Conservation (phyloP, 163 green algal species). For the Scenedesmus sp. region DNA sequence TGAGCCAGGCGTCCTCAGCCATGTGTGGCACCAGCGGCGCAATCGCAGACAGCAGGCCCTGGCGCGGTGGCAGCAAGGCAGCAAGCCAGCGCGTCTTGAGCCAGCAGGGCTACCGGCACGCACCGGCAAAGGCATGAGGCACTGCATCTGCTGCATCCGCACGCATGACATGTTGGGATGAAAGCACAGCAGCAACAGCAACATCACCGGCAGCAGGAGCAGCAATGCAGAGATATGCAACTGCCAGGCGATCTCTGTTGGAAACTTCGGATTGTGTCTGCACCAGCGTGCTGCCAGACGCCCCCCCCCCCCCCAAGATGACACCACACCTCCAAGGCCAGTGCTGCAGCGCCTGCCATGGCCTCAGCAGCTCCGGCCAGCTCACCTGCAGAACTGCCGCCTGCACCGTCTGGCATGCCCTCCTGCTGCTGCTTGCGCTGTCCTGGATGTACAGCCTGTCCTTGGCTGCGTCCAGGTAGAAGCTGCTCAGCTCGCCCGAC, state of each 20-base stretch:
- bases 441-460: constrained; percentile 94
- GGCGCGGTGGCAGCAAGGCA: too few relatives aligned
- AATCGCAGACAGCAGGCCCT: constrained; percentile 81
- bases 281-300: neutral
- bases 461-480: constrained; percentile 98
- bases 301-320: neutral
- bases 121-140: too few relatives aligned
- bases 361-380: neutral
- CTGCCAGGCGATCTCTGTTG: too few relatives aligned
- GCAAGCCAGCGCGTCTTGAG: too few relatives aligned
- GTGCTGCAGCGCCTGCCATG: too few relatives aligned
- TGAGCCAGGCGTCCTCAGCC: constrained; percentile 97
- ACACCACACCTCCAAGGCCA: too few relatives aligned
- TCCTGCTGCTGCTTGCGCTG: constrained; percentile 69
- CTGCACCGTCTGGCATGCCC: constrained; percentile 94
- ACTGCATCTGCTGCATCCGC: too few relatives aligned
- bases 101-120: too few relatives aligned
- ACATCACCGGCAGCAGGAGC: neutral
- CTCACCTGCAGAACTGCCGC: constrained; percentile 73
- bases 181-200: too few relatives aligned
- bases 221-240: neutral
- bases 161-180: too few relatives aligned
- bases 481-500: constrained; percentile 84
- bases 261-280: too few relatives aligned
- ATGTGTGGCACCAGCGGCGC: constrained; percentile 96